Percentiles rank a stretch among this genome's conserved stretches.
Conservation (phyloP, 208 protist genomes). For the Crithidia bombi region DNA sequence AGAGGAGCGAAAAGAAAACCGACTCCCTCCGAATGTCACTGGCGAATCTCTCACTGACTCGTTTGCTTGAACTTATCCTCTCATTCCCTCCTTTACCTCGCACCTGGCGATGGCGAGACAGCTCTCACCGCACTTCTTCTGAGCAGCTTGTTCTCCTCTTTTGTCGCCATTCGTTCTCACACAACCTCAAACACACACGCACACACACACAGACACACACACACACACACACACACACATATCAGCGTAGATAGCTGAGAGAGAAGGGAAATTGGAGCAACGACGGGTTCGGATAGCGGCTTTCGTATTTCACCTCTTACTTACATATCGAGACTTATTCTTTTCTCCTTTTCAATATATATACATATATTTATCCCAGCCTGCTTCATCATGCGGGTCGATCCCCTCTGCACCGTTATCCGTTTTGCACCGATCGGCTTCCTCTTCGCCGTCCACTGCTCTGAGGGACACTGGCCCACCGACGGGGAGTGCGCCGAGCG, state of each 20-base stretch:
- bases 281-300: too few relatives aligned
- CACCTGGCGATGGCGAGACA: too few relatives aligned
- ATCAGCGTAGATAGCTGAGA: too few relatives aligned
- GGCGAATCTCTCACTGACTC: background rate
- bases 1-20: background rate
- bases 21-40: background rate
- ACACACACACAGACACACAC: too few relatives aligned
- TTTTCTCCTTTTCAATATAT: too few relatives aligned
- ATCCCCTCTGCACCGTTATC: constrained; percentile 44
- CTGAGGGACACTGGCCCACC: constrained; percentile 47
- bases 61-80: background rate
- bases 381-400: constrained; percentile 17
- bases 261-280: too few relatives aligned
- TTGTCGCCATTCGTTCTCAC: background rate
- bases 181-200: constrained; percentile 7
- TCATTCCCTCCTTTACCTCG: background rate
- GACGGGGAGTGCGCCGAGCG: constrained; percentile 40
- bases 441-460: constrained; percentile 59
- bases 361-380: background rate
- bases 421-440: constrained; percentile 56
- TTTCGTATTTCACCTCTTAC: too few relatives aligned
- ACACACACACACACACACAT: too few relatives aligned
- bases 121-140: background rate
- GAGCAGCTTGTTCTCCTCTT: background rate
- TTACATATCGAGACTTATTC: too few relatives aligned